Evolutionary conservation across 169 alveolate genomes (phyloP), one percentile per base, ranked within the genome.

Genomic region (Sarcocystis neurona): DNA sequence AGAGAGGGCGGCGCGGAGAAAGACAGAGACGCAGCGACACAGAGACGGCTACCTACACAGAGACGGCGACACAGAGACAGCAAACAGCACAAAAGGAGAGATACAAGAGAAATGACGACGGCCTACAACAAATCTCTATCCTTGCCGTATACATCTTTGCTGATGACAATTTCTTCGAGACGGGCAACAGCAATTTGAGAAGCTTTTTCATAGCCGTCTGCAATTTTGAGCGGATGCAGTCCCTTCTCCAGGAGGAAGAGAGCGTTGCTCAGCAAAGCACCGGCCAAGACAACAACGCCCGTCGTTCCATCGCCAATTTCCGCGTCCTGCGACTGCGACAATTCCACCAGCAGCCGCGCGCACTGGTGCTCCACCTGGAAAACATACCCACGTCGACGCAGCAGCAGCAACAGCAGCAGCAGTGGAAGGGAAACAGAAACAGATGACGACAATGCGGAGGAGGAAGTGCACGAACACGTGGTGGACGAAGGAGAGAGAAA

Each of bases 231-330:
- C 4, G 99, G 99, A 92, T 98, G 99, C 44, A 98, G 94, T 8
- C 99, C 99, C 92, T 84, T 96, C 90, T 98, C 99, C 34, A 98
- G 95, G 44, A 98, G 94, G 72, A 94, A 92, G 80, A 95, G 96
- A 39, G 99, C 99, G 92, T 97, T 96, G 80, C 97, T 98, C 37
- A 98, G 94, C 48, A 98, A 93, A 37, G 74, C 75, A 20, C 99
- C 99, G 18, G 99, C 99, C 66, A 99, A 92, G 60, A 99, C 99
- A 32, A 99, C 99, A 53, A 99, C 99, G 10, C 99, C 99, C 2
- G 99, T 99, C 79, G 99, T 99, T 44, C 99, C 99, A 93, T 99
- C 99, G 50, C 99, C 99, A 74, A 98, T 98, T 93, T 99, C 99
- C 84, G 97, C 98, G 89, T 99, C 99, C 95, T 99, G 99, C 87